Base-by-base conservation (phyloP, 2,329 filamentous ascomycete genomes). In the Huntiella bhutanensis region DNA sequence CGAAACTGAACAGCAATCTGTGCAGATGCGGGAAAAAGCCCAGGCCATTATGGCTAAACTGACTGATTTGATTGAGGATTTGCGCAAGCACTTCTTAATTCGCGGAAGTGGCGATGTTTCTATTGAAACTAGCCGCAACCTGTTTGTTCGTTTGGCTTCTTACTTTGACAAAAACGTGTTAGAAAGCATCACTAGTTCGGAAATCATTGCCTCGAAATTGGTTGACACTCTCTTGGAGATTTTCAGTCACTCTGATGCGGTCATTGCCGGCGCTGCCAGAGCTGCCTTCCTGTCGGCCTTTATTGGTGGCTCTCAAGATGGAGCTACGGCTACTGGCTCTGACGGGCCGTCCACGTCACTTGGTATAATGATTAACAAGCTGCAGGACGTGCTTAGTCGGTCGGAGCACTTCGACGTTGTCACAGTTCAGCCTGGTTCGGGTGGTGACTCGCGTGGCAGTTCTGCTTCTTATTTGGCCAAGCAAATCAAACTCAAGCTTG, bases 391-490 rank as follows among this genome's bases (percentile, higher is more conserved):
- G 49, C 73, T 98, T 48, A 98, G 91, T 66, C 79, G 91, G 54
- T 92, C 88, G 33, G 91, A 98, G 65, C 87, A 96, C 66, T 98
- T 96, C 55, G 91, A 98, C 58, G 88, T 98, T 39, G 75, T 94
- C 51, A 98, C 91, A 5, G 87, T 96, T 47, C 85, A 93, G 59
- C 82, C 93, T 51, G 93, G 92, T 55, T 80, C 83, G 4, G 82
- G 88, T 54, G 88, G 95, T 58, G 84, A 81, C 46, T 92, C 84
- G 54, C 77, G 87, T 49, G 92, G 80, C 60, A 95, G 84, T 57
- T 85, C 88, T 16, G 80, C 88, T 1, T 92, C 88, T 1, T 95
- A 98, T 87, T 70, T 98, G 4, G 87, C 86, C 4, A 96, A 96
- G 60, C 91, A 98, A 57, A 80, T 98, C 33, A 77, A 88, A 33